These are phyloP conservation scores for Gomphus bonarii DNA, from an alignment of 1,284 basidiomycete genomes.

Conservation along the genomic window DNA sequence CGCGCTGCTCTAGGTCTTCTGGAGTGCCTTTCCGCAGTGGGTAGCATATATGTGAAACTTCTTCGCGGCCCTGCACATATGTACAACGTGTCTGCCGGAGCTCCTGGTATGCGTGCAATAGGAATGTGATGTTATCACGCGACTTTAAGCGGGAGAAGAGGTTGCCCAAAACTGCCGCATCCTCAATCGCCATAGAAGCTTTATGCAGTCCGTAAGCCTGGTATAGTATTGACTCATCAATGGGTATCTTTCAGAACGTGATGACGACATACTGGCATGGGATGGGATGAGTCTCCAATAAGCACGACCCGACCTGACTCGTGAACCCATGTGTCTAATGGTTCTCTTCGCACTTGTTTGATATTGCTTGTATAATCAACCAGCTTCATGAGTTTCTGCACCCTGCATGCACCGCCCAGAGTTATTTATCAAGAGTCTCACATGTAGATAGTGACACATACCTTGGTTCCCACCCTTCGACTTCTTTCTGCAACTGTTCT, in stretches of 20 bases:
- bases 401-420: conserved; percentile 2
- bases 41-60: background rate
- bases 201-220: conserved; percentile 45
- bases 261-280: conserved; percentile 24
- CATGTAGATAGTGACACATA: background rate
- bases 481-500: conserved; percentile 11
- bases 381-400: conserved; percentile 12
- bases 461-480: conserved; percentile 15
- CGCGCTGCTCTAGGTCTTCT: background rate
- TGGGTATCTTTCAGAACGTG: conserved; percentile 1
- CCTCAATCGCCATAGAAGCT: conserved; percentile 40
- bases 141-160: conserved; percentile 43
- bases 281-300: conserved; percentile 40
- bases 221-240: background rate
- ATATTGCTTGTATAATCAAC: conserved; percentile 9
- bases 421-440: background rate
- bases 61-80: conserved; percentile 22
- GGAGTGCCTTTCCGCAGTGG: conserved; percentile 1
- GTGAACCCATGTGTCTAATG: conserved; percentile 46
- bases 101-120: conserved; percentile 43
- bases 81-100: conserved; percentile 31
- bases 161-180: conserved; percentile 44
- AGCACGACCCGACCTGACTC: conserved; percentile 30
- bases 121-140: conserved; percentile 38
- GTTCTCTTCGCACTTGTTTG: conserved; percentile 11